These are phyloP conservation scores for Davidsoniella eucalypti DNA, from an alignment of 2,329 filamentous ascomycete genomes.

Conservation along the genomic window DNA sequence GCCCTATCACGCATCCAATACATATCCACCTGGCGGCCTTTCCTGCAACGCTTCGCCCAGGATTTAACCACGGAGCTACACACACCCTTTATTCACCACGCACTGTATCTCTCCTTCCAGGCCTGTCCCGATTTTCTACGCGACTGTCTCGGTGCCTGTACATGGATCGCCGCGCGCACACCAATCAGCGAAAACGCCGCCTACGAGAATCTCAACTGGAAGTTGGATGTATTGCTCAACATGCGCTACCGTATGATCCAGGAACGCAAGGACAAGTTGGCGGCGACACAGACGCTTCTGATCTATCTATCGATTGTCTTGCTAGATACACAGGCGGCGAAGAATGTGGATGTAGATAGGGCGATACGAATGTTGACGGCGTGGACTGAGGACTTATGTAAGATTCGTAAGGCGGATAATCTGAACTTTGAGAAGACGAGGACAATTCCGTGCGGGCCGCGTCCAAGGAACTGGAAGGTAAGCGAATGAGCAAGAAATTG, in stretches of 20 bases:
- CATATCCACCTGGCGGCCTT: background rate
- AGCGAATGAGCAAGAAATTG: background rate
- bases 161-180: background rate
- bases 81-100: background rate
- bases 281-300: conserved; percentile 30
- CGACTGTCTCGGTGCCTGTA: background rate
- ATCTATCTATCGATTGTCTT: conserved; percentile 33
- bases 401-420: background rate
- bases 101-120: background rate
- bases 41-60: background rate
- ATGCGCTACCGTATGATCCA: background rate
- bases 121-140: background rate
- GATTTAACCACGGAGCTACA: background rate
- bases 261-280: conserved; percentile 19
- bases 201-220: background rate
- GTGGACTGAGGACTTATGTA: background rate
- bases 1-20: background rate
- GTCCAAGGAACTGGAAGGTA: conserved; percentile 4
- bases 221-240: background rate
- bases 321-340: conserved; percentile 32
- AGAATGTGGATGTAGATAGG: conserved; percentile 15
- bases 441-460: too few relatives aligned
- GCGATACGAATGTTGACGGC: conserved; percentile 2
- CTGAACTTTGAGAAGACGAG: background rate
- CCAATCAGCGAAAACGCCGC: background rate